Base-by-base conservation (phyloP, 331 rosid genomes). In the Acacia concinna region DNA sequence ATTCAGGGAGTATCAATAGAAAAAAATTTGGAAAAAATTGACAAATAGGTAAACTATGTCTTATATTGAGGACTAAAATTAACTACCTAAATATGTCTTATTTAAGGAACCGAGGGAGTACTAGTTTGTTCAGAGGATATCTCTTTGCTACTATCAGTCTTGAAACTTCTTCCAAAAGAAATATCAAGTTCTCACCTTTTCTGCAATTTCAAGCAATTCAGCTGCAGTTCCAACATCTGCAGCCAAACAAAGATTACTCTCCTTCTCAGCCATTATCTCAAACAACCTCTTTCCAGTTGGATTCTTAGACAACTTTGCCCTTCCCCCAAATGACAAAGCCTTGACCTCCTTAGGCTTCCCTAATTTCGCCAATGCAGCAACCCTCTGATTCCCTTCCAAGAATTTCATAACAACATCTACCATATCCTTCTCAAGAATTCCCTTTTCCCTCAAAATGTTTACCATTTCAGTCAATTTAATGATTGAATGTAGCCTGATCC, bases 221-320 rank as follows among this genome's bases (percentile, higher is more conserved):
- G 87, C 81, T 13, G 91, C 95, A 14, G 93, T 87, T 31, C 88
- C 91, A 41, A 91, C 98, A 86, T 93, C 98, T 2, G 97, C 95
- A 66, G 97, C 98, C 81, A 93, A 71, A 77, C 95, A 87, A 47
- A 93, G 71, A 82, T 93, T 91, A 69, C 93, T 93, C 82, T 91
- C 75, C 90, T 93, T 93, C 86, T 72, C 44, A 43, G 80, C 87
- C 97, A 93, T 93, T 71, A 93, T 86, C 83, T 91, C 88, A 34
- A 87, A 93, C 67, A 91, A 82, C 73, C 82, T 89, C 89, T 93
- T 90, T 71, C 98, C 97, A 0, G 87, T 90, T 3, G 91, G 92
- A 87, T 93, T 93, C 85, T 88, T 91, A 3, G 90, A 73, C 85
- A 93, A 30, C 83, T 77, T 87, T 6, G 89, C 92, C 72, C 98